phyloP scores from a whole-genome alignment of 1,139 yeast genomes.

The Geotrichum restrictum region DNA sequence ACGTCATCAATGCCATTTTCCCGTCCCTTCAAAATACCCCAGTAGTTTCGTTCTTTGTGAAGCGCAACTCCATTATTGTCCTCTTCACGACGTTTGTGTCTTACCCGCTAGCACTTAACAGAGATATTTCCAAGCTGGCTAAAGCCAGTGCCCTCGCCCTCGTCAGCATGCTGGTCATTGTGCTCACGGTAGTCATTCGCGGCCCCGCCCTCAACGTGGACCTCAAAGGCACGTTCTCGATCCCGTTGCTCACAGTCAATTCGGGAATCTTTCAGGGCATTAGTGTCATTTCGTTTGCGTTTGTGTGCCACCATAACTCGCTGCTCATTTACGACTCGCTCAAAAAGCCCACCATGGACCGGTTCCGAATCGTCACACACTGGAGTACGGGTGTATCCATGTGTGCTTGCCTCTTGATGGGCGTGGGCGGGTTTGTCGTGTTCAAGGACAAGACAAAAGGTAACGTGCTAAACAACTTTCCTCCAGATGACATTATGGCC shows the following conservation, averaged over 20 bases:
- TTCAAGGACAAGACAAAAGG: conserved; percentile 82
- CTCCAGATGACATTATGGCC: conserved; percentile 60
- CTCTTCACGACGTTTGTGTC: conserved; percentile 70
- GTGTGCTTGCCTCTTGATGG: conserved; percentile 75
- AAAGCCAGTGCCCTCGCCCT: conserved; percentile 85
- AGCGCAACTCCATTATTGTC: conserved; percentile 64
- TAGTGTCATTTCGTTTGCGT: conserved; percentile 86
- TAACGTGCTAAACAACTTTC: conserved; percentile 80
- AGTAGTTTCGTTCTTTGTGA: conserved; percentile 51
- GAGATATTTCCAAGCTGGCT: conserved; percentile 81
- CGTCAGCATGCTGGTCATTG: conserved; percentile 76
- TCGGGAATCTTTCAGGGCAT: conserved; percentile 78
- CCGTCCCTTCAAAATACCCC: conserved; percentile 47
- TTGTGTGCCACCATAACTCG: conserved; percentile 94
- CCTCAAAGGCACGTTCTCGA: conserved; percentile 47
- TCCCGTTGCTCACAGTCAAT: conserved; percentile 54
- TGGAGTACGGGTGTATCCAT: conserved; percentile 78
- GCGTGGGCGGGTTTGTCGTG: conserved; percentile 69
- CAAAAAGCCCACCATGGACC: conserved; percentile 65
- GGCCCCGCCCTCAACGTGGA: conserved; percentile 55
- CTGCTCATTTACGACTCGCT: conserved; percentile 83
- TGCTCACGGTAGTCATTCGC: conserved; percentile 63
- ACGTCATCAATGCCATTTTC: conserved; percentile 68
- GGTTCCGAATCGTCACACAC: conserved; percentile 76
- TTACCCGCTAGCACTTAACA: conserved; percentile 74